These are phyloP conservation scores for Pyricularia sp. DNA, from an alignment of 2,329 filamentous ascomycete genomes.

Conservation along the genomic window DNA sequence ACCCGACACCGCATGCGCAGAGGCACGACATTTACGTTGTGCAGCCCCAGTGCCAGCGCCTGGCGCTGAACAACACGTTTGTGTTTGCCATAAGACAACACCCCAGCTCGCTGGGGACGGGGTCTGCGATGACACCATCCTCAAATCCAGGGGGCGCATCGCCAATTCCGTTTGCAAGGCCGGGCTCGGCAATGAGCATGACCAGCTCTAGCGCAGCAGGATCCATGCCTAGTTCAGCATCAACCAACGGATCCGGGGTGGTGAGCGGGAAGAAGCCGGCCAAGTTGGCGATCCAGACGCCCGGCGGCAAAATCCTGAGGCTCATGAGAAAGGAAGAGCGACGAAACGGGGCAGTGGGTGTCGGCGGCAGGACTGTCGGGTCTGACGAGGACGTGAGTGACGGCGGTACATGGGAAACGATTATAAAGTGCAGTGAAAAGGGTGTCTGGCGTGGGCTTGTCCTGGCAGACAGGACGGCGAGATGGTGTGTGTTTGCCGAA, in stretches of 20 bases:
- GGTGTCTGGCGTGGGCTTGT: constrained; percentile 74
- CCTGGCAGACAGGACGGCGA: constrained; percentile 66
- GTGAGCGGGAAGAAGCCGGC: constrained; percentile 67
- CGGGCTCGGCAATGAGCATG: constrained; percentile 52
- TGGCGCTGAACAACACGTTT: constrained; percentile 94
- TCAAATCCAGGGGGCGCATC: constrained; percentile 35
- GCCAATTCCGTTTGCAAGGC: constrained; percentile 49
- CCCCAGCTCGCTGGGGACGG: constrained; percentile 41
- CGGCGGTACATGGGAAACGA: constrained; percentile 74
- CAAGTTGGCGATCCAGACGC: constrained; percentile 88
- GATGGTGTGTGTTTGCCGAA: constrained; percentile 89
- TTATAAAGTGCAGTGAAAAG: constrained; percentile 77
- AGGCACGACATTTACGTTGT: constrained; percentile 94
- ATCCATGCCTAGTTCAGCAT: constrained; percentile 32
- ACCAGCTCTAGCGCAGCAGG: constrained; percentile 42
- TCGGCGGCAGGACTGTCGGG: constrained; percentile 18
- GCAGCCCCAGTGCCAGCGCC: constrained; percentile 79
- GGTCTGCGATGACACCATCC: constrained; percentile 27
- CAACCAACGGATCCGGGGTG: constrained; percentile 27
- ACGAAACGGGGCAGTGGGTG: constrained; percentile 35
- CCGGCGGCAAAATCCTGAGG: constrained; percentile 84
- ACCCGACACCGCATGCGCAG: constrained; percentile 95
- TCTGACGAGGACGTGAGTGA: constrained; percentile 48
- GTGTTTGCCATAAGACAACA: constrained; percentile 94
- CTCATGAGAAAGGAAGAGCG: constrained; percentile 65